These are phyloP conservation scores for Salix viminalis DNA, from an alignment of 345 rosid genomes.

Conservation along the genomic window DNA sequence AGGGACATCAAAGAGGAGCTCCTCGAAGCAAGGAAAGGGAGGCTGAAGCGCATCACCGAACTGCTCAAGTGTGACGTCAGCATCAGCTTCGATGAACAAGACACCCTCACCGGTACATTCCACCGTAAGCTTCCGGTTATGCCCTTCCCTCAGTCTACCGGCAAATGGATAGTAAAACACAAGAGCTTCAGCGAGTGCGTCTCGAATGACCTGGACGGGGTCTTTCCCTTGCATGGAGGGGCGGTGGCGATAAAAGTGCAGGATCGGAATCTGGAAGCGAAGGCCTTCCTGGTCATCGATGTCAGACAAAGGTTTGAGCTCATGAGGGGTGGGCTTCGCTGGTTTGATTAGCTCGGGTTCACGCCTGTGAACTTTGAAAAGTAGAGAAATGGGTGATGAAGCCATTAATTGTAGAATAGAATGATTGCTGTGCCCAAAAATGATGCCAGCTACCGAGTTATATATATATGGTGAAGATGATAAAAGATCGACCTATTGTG, in stretches of 20 bases:
- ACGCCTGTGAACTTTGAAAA: constrained; percentile 17
- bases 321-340: constrained; percentile 18
- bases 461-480: no score
- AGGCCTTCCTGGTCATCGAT: constrained; percentile 5
- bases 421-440: no score
- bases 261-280: background rate
- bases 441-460: no score
- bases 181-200: background rate
- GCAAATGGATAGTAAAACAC: constrained; percentile 13
- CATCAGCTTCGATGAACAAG: constrained; percentile 11
- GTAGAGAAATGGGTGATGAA: background rate
- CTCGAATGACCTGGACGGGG: background rate
- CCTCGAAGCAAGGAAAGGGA: constrained; percentile 1
- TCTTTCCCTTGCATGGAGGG: constrained; percentile 3
- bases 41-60: background rate
- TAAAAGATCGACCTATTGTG: no score
- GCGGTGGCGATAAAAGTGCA: background rate
- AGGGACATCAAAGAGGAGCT: constrained; percentile 4
- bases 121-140: background rate
- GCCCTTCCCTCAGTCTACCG: constrained; percentile 6
- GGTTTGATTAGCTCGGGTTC: constrained; percentile 22
- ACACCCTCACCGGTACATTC: constrained; percentile 1
- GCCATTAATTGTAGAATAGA: no score
- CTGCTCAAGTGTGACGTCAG: background rate
- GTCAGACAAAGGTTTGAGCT: constrained; percentile 15